Evolutionary conservation across 1,284 basidiomycete species (phyloP), one percentile per base, ranked within the genome.

Genomic region (Cutaneotrichosporon mucoides): DNA sequence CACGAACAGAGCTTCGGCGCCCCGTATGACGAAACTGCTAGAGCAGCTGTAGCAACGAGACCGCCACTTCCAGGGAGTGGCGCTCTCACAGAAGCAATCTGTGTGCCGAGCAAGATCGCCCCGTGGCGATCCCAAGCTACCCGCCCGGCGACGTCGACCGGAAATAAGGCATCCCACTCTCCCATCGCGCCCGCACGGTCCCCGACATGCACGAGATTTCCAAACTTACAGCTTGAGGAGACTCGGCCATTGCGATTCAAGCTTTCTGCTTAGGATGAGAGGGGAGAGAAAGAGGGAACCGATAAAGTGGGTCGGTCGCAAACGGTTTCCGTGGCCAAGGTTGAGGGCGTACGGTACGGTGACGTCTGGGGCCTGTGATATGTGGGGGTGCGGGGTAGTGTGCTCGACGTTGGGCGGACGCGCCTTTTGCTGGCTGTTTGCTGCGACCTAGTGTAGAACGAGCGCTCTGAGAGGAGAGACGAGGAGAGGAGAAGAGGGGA

Each of bases 241-340:
- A 41, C 49, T 51, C 49, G 38, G 49, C 49, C 49, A 51, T 51
- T 51, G 49, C 46, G 46, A 48, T 48, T 48, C 33, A 24, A 46
- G 2, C 15, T 24, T 34, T 37, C 33, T 37, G 43, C 10, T 24
- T 46, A 24, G 44, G 44, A 46, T 8, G 15, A 36, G 38, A n/a
- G 10, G 10, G 13, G 24, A 43, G 43, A 34, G 43, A 12, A 16
- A n/a, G 50, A 53, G 5, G 9, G 40, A 44, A 40, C 8, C 38
- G 41, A 53, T 34, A 46, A 16, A 16, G 33, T 47, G 16, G 24
- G 11, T 34, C 46, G 12, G 6, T 24, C 13, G 35, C 34, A 34
- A 24, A 11, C 11, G n/a, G 46, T 10, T 11, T 12, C 34, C 33
- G 46, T n/a, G 24, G 3, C 24, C 24, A 24, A 24, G 24, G 24